Evolutionary conservation across 306 rosid species (phyloP).

Genomic region (Sphenostylis stenocarpa): DNA sequence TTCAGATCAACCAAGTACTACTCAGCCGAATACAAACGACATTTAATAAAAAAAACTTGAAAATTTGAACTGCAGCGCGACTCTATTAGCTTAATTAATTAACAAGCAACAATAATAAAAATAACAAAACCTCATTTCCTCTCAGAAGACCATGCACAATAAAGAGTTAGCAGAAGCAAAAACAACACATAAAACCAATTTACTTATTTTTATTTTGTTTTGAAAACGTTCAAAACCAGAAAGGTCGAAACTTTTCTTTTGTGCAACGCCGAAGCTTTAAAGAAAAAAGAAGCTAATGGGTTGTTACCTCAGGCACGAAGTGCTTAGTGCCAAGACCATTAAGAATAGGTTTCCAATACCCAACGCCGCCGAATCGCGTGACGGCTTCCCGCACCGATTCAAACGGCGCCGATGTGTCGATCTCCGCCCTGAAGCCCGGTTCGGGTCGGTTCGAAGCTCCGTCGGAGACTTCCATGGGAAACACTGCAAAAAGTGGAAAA

Average conservation of each 20-base stretch:
- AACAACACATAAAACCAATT: not conserved
- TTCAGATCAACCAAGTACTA: conserved; percentile 8
- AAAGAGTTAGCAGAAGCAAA: not conserved
- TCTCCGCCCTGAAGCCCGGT: conserved; percentile 58
- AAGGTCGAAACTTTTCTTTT: not conserved
- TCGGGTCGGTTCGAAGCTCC: conserved; percentile 9
- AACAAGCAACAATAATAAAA: not conserved
- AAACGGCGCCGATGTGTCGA: conserved; percentile 90
- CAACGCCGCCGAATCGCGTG: conserved; percentile 73
- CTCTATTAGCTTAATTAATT: not conserved
- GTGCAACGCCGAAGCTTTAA: not conserved
- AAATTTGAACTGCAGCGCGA: not conserved
- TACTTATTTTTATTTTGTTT: not conserved
- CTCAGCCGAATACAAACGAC: not conserved
- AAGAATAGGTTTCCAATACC: conserved; percentile 72
- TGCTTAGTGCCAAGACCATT: not conserved
- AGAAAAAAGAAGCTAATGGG: not conserved
- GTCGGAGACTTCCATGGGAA: conserved; percentile 1
- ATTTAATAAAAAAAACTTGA: not conserved
- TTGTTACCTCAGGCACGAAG: conserved; percentile 44
- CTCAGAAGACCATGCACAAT: not conserved
- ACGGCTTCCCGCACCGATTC: conserved; percentile 89
- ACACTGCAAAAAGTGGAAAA: not conserved
- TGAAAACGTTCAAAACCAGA: not conserved
- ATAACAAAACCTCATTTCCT: not conserved